phyloP scores from a whole-genome alignment of 192 early-diverging fungal species.

The Coemansia sp. region DNA sequence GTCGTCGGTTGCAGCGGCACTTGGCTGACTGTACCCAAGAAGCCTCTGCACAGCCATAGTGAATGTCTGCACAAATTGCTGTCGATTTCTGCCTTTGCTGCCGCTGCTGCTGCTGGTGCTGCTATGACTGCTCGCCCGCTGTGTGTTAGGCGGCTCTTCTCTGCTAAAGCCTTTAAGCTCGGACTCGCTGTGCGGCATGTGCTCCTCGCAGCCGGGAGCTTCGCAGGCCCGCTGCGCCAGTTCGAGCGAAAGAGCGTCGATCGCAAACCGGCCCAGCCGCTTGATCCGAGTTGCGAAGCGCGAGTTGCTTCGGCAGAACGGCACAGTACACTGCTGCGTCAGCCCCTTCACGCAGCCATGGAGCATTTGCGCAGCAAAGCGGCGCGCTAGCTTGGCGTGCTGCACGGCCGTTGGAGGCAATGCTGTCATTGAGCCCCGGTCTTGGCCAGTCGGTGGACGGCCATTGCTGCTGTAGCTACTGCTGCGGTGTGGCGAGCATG shows the following conservation, averaged over 20 bases:
- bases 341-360: constrained; percentile 10
- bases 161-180: neutral
- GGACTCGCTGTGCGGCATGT: constrained; percentile 25
- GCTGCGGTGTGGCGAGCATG: neutral
- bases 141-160: neutral
- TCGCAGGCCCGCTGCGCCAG: constrained; percentile 21
- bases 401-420: neutral
- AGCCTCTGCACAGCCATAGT: constrained; percentile 10
- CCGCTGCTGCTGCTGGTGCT: neutral
- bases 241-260: constrained; percentile 23
- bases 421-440: neutral
- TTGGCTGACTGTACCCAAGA: neutral
- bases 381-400: neutral
- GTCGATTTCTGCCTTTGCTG: neutral
- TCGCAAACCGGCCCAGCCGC: neutral
- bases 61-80: constrained; percentile 14
- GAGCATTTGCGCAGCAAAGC: constrained; percentile 20
- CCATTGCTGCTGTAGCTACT: neutral
- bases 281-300: constrained; percentile 3
- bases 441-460: neutral
- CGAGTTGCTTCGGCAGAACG: constrained; percentile 26
- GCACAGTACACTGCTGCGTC: constrained; percentile 8
- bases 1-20: neutral
- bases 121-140: neutral
- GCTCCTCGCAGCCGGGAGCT: neutral